Base-by-base conservation (phyloP, 2,329 filamentous ascomycete species). In the Fusarium euwallaceae region DNA sequence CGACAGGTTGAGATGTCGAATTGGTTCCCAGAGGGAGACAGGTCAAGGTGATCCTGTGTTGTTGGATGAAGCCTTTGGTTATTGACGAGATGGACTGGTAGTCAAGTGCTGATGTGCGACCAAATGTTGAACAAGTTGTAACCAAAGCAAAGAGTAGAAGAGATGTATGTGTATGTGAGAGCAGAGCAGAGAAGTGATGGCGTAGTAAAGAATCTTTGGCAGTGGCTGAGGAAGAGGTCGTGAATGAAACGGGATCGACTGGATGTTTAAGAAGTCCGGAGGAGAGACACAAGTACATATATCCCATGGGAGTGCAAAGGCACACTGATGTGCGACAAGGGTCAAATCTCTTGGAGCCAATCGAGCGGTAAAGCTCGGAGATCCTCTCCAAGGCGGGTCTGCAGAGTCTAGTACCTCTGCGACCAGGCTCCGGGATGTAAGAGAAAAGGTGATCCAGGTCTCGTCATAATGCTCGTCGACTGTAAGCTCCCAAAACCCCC, bases 321-420 rank as follows among this genome's bases (percentile, higher is more conserved):
- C 61, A 66, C 64, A 72, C 75, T 74, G 79, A 78, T 76, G 66
- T 76, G 77, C 77, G 71, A 74, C 77, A 79, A 71, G 79, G 80
- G 78, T 78, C 71, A 70, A 78, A 73, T 77, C 71, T 73, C 71
- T 72, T 65, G 69, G 67, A 80, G 78, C 80, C 80, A 81, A 81
- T 81, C 79, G 79, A 76, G 71, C 71, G 79, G 80, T 75, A 79
- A 73, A 70, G 69, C 70, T 75, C 75, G 72, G 75, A 81, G 80
- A 81, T 80, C 78, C 77, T 79, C 73, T 66, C 64, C 27, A 67
- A 67, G 72, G 74, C 74, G 71, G 69, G 77, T 74, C 76, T 72
- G 45, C 51, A 66, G 61, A 61, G 66, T 76, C 67, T 70, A 65
- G 76, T 71, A 71, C 69, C 73, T 78, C 66, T 74, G 64, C 70